Base-by-base conservation (phyloP, 2,329 filamentous ascomycete species). In the Neoscytalidium dimidiatum region DNA sequence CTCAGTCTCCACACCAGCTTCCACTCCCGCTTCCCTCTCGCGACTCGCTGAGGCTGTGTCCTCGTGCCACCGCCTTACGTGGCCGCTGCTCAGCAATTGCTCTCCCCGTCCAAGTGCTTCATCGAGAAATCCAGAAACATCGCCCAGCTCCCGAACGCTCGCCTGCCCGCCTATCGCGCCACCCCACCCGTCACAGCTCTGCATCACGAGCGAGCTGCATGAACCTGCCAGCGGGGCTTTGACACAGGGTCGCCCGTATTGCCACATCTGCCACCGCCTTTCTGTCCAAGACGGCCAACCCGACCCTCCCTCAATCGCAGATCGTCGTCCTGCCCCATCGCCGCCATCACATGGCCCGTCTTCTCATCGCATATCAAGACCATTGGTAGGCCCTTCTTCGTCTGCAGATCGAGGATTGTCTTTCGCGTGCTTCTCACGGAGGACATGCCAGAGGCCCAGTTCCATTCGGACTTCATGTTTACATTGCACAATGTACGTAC, bases 21-120 rank as follows among this genome's bases (percentile, higher is more conserved):
- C 26, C 38, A 60, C 41, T 31, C 53, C 53, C 8, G 49, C 29
- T n/a, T n/a, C 29, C 14, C 49, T 31, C 41, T 58, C 38, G 8
- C 53, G 26, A 58, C 23, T 29, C 53, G 53, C 26, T 23, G 53
- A 28, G 56, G 38, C 56, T 44, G 56, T 60, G 56, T 28, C 56
- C 38, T 23, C 56, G 56, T 60, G 56, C 56, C 56, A 60, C 56
- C 38, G 35, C 53, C 52, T 43, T 58, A 58, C 53, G 53, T 58
- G 53, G 56, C 56, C 38, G 7, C 56, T 14, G 41, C 41, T 43
- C 38, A 19, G 13, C 49, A 52, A 52, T 19, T 29, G 21, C 49
- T 33, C 19, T 26, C 23, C 46, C 26, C 23, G 46, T 21, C 17
- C 5, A n/a, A 14, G 7, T 4, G 14, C 49, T 17, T 33, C 49